These are phyloP conservation scores for Volvariella surrecta DNA, from an alignment of 1,284 basidiomycete genomes.

Conservation along the genomic window DNA sequence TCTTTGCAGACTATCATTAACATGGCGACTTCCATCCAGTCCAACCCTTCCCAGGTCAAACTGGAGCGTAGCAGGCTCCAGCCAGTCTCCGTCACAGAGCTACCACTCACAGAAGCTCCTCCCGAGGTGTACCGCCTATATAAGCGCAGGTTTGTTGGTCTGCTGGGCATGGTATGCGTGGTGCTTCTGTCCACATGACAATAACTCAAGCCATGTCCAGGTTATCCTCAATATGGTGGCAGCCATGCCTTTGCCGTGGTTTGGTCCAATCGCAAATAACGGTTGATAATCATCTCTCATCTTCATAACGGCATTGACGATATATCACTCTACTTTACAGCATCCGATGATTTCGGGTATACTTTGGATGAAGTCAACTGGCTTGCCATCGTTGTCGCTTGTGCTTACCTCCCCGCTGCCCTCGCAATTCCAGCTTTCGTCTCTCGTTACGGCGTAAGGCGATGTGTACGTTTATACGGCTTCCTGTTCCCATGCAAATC, in stretches of 20 bases:
- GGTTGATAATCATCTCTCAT: conserved; percentile 27
- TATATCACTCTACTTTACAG: conserved; percentile 26
- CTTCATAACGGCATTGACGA: not conserved
- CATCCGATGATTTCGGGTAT: conserved; percentile 49
- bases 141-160: conserved; percentile 55
- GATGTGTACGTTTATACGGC: conserved; percentile 33
- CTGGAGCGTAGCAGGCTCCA: too few species aligned
- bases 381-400: conserved; percentile 60
- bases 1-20: too few species aligned
- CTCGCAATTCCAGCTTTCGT: conserved; percentile 47
- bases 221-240: conserved; percentile 50
- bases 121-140: conserved; percentile 46
- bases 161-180: conserved; percentile 47
- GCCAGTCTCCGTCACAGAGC: too few species aligned
- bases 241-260: conserved; percentile 63
- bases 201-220: conserved; percentile 41
- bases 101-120: not conserved
- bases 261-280: conserved; percentile 66
- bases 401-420: conserved; percentile 53
- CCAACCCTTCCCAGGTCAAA: too few species aligned
- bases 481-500: not conserved
- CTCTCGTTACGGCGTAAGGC: conserved; percentile 48
- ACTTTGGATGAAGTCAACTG: conserved; percentile 65
- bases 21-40: too few species aligned
- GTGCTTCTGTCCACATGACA: not conserved